These are phyloP conservation scores for Hypomyces rosellus DNA, from an alignment of 2,329 filamentous ascomycete genomes.

Conservation along the genomic window DNA sequence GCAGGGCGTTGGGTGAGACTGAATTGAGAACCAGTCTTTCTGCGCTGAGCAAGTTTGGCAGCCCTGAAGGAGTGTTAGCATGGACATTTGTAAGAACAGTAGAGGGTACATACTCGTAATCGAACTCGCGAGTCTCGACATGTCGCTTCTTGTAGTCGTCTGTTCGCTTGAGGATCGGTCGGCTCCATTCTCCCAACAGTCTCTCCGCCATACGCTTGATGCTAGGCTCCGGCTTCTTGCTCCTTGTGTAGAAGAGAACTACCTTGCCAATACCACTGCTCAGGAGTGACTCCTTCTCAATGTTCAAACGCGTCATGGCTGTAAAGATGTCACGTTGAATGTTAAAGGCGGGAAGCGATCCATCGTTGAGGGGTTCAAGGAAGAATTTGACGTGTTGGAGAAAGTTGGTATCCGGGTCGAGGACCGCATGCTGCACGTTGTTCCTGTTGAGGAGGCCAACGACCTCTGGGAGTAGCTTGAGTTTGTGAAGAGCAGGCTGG, in stretches of 20 bases:
- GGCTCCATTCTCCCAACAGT: conserved; percentile 90
- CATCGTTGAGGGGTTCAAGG: conserved; percentile 89
- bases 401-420: conserved; percentile 93
- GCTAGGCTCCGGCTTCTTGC: conserved; percentile 75
- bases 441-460: conserved; percentile 84
- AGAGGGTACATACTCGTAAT: conserved; percentile 49
- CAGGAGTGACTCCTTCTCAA: conserved; percentile 83
- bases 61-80: conserved; percentile 33
- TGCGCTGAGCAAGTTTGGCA: conserved; percentile 46
- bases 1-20: conserved; percentile 44
- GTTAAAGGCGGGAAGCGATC: conserved; percentile 89
- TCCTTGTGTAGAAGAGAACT: conserved; percentile 93
- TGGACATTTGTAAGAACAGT: neutral
- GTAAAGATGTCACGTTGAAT: conserved; percentile 93
- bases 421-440: conserved; percentile 73
- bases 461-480: conserved; percentile 89
- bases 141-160: conserved; percentile 89
- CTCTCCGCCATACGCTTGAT: conserved; percentile 95
- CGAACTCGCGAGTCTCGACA: conserved; percentile 57
- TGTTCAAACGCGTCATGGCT: conserved; percentile 71
- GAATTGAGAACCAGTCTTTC: conserved; percentile 42
- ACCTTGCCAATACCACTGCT: conserved; percentile 95
- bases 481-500: conserved; percentile 82
- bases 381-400: conserved; percentile 95
- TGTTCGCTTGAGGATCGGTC: conserved; percentile 86